Conservation (phyloP, 257 asterid species). For the Penstemon newberryi region DNA sequence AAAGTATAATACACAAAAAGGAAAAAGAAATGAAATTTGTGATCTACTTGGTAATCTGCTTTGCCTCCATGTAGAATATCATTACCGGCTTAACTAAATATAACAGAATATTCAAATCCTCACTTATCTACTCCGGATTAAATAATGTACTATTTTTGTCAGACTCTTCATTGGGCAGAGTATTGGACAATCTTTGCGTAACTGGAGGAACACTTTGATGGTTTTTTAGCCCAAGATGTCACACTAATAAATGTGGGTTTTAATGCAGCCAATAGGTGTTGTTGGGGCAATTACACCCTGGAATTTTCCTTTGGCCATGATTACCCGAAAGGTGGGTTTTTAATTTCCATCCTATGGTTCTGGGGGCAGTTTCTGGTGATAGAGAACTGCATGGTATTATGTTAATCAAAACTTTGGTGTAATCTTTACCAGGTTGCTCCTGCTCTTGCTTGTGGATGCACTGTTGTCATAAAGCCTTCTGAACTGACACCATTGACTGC, state of each 20-base stretch:
- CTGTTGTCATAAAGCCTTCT: constrained; percentile 90
- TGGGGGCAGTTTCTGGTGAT: constrained; percentile 17
- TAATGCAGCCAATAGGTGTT: constrained; percentile 95
- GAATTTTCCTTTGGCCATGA: constrained; percentile 99
- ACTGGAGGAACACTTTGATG: not conserved
- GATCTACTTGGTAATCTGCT: constrained; percentile 13
- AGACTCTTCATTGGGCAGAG: not conserved
- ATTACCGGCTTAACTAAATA: not conserved
- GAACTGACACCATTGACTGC: constrained; percentile 97
- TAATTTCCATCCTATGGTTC: constrained; percentile 12
- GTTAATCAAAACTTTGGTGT: constrained; percentile 24
- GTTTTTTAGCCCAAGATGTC: not conserved
- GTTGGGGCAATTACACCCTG: constrained; percentile 97
- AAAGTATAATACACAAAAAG: not conserved
- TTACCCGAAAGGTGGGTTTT: constrained; percentile 78
- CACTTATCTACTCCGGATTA: not conserved
- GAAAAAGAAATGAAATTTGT: constrained; percentile 11
- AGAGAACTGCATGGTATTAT: constrained; percentile 18
- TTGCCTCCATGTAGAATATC: constrained; percentile 1
- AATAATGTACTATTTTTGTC: constrained; percentile 11
- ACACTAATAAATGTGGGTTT: constrained; percentile 22
- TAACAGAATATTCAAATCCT: constrained; percentile 17
- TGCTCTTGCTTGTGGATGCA: constrained; percentile 98
- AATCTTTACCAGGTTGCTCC: constrained; percentile 77
- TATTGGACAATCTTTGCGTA: not conserved